Base-by-base conservation (phyloP, 2,329 filamentous ascomycete species). In the Sordariomycetes sp. region DNA sequence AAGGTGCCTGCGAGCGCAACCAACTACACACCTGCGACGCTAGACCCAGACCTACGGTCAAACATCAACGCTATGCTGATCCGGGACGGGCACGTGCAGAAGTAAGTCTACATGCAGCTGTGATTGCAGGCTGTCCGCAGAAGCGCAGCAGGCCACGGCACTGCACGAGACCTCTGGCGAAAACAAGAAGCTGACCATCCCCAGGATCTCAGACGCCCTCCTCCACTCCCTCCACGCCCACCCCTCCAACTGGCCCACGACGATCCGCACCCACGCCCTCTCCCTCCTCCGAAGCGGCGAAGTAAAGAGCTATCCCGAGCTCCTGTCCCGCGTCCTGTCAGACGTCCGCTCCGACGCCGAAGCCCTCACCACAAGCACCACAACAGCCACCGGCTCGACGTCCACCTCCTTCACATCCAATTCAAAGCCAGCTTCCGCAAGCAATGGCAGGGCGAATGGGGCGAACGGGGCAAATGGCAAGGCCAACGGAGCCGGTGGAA, bases 201-300 rank as follows among this genome's bases (percentile, higher is more conserved):
- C 10, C 48, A 79, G 76, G 45, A 80, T 81, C 46, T 75, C 80
- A 62, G 75, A 80, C 37, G 59, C 67, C 28, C 68, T 81, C 49
- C 69, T 79, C 27, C 75, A 80, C 57, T 55, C 70, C 39, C 70
- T 81, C 34, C 63, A 80, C 53, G 60, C 75, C 32, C 63, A 78
- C 55, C 53, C 61, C 5, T 59, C 67, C 42, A 76, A 81, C 62
- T 81, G 76, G 75, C 75, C 75, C 3, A 75, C 75, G 9, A 47
- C 59, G 32, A 60, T 81, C 41, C 72, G 79, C 46, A 55, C 59
- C 35, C 75, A 79, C 54, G 76, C 75, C 25, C 66, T 79, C 21
- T 44, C 64, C 15, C 69, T 80, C 43, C 67, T 80, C 17, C 75
- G 75, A 41, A 69, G 64, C 29, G 73, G 73, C 53, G 70, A 79